Conservation (phyloP, 352 stramenopile genomes). For the Phytophthora uliginosa region DNA sequence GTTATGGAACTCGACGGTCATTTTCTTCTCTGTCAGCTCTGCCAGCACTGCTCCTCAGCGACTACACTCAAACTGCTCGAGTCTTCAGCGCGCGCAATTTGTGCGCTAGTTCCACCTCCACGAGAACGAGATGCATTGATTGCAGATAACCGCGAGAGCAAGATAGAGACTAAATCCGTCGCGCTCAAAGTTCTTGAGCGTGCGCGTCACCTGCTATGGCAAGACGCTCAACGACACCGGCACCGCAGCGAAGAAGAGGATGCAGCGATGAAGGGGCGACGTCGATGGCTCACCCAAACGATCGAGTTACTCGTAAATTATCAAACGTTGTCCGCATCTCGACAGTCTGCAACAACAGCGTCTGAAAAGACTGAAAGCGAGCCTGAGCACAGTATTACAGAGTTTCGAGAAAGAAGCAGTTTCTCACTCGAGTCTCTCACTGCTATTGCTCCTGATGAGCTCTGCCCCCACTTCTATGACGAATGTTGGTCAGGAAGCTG, state of each 20-base stretch:
- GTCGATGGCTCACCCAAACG: slow-evolving; percentile 49
- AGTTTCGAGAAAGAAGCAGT: slow-evolving; percentile 70
- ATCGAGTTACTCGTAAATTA: slow-evolving; percentile 55
- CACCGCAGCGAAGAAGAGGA: slow-evolving; percentile 15
- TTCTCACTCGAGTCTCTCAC: slow-evolving; percentile 74
- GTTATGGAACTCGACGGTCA: slow-evolving; percentile 73
- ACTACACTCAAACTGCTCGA: slow-evolving; percentile 42
- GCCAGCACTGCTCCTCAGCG: slow-evolving; percentile 42
- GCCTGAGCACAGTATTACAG: slow-evolving; percentile 25
- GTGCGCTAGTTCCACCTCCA: slow-evolving; percentile 55
- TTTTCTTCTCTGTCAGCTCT: slow-evolving; percentile 60
- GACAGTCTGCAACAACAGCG: neutral
- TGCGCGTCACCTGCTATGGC: slow-evolving; percentile 46
- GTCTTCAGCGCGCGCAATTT: slow-evolving; percentile 59
- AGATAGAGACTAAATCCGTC: slow-evolving; percentile 64
- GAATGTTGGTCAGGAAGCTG: slow-evolving; percentile 2
- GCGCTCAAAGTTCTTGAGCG: slow-evolving; percentile 60
- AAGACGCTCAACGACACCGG: slow-evolving; percentile 19
- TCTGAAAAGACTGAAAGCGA: slow-evolving; percentile 10
- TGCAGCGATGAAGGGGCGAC: slow-evolving; percentile 10
- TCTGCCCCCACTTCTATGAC: slow-evolving; percentile 69
- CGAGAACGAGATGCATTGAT: slow-evolving; percentile 49
- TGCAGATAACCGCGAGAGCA: slow-evolving; percentile 62
- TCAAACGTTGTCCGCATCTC: slow-evolving; percentile 1
- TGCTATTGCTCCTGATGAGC: slow-evolving; percentile 52